A percentile compares a stretch with the other conserved stretches of the same genome.
Evolutionary conservation across 352 stramenopile species (phyloP).

Genomic region (Phytophthora podocarpi): DNA sequence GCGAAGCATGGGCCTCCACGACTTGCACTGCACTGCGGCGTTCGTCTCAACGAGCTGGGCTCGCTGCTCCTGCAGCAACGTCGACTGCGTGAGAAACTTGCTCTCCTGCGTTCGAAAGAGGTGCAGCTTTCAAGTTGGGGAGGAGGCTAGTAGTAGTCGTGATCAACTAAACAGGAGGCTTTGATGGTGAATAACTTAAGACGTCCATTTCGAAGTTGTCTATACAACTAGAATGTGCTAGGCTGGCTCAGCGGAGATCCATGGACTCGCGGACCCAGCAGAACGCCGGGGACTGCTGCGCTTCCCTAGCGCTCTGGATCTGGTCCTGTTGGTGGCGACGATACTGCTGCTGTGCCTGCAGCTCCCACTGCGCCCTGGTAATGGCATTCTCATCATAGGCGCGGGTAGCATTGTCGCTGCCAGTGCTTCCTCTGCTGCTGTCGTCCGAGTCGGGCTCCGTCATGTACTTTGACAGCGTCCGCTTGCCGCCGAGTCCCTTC

Average conservation of each 20-base stretch:
- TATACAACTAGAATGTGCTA: constrained; percentile 15
- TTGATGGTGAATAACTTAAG: constrained; percentile 48
- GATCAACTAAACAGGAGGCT: background rate
- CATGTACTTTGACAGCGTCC: constrained; percentile 71
- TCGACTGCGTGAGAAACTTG: constrained; percentile 41
- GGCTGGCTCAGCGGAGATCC: constrained; percentile 28
- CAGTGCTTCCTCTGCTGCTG: constrained; percentile 32
- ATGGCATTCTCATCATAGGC: constrained; percentile 22
- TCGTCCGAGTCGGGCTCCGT: constrained; percentile 44
- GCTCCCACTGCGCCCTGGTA: constrained; percentile 23
- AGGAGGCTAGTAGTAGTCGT: background rate
- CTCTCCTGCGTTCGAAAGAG: constrained; percentile 45
- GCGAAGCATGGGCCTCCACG: constrained; percentile 55
- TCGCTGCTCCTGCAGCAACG: constrained; percentile 48
- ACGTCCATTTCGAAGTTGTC: constrained; percentile 31
- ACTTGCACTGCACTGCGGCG: constrained; percentile 57
- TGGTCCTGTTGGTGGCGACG: constrained; percentile 22
- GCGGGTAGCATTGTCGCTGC: constrained; percentile 22
- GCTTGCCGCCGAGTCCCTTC: constrained; percentile 26
- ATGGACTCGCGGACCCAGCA: constrained; percentile 42
- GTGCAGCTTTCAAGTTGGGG: constrained; percentile 59
- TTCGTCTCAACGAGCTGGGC: constrained; percentile 53
- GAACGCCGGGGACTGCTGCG: constrained; percentile 34
- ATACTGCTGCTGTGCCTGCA: constrained; percentile 30
- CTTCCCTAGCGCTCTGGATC: constrained; percentile 33